Percentiles rank a stretch among this genome's conserved stretches.
Evolutionary conservation across 139 green algal genomes (phyloP).

Genomic region (Chlorella vulgaris): DNA sequence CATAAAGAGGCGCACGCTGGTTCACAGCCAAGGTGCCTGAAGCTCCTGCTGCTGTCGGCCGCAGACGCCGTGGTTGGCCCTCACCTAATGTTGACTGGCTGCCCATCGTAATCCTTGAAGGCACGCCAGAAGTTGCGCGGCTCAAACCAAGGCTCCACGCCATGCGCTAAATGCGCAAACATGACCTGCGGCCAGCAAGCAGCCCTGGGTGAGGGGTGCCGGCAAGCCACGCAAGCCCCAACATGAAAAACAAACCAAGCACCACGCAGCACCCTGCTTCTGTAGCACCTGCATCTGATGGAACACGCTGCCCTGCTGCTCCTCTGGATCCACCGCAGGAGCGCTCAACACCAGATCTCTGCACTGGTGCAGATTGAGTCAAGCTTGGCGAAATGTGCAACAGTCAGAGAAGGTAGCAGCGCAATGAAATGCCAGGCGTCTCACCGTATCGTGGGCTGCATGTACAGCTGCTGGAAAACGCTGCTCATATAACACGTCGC

Average conservation of each 20-base stretch:
- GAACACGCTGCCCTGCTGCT: slow-evolving; percentile 70
- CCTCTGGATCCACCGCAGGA: slow-evolving; percentile 34
- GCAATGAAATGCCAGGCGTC: too few species aligned
- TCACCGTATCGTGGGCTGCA: slow-evolving; percentile 79
- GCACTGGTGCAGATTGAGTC: not conserved
- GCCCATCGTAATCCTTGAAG: slow-evolving; percentile 91
- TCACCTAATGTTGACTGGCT: slow-evolving; percentile 74
- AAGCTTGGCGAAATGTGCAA: too few species aligned
- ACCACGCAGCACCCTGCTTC: not conserved
- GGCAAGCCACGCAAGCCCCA: too few species aligned
- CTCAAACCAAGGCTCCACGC: slow-evolving; percentile 45
- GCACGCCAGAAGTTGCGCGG: slow-evolving; percentile 80
- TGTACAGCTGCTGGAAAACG: slow-evolving; percentile 95
- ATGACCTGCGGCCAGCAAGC: slow-evolving; percentile 54
- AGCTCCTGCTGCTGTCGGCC: too few species aligned
- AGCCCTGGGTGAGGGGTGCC: too few species aligned
- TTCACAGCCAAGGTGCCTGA: too few species aligned
- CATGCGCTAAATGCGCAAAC: slow-evolving; percentile 75
- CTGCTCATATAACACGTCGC: slow-evolving; percentile 98
- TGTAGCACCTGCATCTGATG: slow-evolving; percentile 65
- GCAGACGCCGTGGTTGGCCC: too few species aligned
- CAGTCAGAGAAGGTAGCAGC: too few species aligned
- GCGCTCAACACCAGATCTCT: slow-evolving; percentile 70
- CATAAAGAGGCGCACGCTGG: too few species aligned
- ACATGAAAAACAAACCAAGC: not conserved